Evolutionary conservation across 164 flowering plant species (phyloP).

Genomic region (Brasenia schreberi): DNA sequence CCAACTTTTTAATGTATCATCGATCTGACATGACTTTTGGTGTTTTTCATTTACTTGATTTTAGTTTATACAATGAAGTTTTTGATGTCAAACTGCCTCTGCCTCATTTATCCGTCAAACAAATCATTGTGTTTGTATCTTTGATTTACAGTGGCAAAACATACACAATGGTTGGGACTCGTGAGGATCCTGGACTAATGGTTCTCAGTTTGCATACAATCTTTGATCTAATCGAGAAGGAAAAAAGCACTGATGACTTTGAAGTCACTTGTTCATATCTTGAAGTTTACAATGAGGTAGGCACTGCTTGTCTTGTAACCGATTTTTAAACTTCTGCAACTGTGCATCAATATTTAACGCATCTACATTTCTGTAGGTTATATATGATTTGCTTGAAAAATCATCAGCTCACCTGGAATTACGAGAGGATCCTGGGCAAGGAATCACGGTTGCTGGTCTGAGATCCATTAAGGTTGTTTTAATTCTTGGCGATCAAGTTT

Average conservation of each 20-base stretch:
- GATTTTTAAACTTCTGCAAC: background rate
- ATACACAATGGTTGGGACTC: constrained; percentile 85
- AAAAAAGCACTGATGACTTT: constrained; percentile 50
- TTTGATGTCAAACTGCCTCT: no score
- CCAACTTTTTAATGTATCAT: no score
- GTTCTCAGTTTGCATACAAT: constrained; percentile 78
- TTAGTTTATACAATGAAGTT: no score
- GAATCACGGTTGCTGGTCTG: constrained; percentile 74
- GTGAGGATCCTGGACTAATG: constrained; percentile 82
- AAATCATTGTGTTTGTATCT: background rate
- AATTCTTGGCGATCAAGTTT: background rate
- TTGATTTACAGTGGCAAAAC: constrained; percentile 66
- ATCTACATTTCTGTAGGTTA: constrained; percentile 32
- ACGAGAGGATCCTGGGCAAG: constrained; percentile 85
- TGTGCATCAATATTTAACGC: background rate
- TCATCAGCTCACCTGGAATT: constrained; percentile 87
- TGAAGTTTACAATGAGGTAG: constrained; percentile 93
- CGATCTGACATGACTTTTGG: no score
- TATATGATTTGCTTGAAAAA: constrained; percentile 87
- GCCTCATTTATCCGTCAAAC: background rate
- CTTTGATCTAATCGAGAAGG: constrained; percentile 57
- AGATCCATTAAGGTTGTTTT: constrained; percentile 61
- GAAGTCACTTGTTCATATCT: constrained; percentile 88
- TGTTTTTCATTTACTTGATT: no score
- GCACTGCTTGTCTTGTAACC: constrained; percentile 5